These are phyloP conservation scores for Yarrowia porcina DNA, from an alignment of 805 yeast species.

Conservation along the genomic window DNA sequence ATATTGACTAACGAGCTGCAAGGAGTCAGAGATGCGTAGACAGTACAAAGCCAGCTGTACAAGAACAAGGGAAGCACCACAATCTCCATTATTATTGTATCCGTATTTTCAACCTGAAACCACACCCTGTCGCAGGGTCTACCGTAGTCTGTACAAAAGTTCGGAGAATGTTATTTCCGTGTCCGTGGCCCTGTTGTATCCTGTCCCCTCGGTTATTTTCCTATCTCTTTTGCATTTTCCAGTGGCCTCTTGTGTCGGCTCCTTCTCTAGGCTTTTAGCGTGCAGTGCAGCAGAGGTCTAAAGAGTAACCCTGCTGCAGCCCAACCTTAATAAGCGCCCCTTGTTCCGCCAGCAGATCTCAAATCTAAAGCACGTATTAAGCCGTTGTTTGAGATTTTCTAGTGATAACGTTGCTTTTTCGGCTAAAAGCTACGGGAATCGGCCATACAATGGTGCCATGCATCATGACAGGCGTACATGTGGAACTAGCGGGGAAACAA, in stretches of 20 bases:
- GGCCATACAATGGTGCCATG: slow-evolving; percentile 15
- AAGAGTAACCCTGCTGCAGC: not conserved
- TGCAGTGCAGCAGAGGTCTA: not conserved
- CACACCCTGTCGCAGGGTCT: slow-evolving; percentile 6
- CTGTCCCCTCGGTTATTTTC: not conserved
- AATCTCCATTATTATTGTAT: too few relatives aligned
- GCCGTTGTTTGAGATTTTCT: slow-evolving; percentile 16
- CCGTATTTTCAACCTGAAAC: not conserved
- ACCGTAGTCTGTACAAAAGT: not conserved
- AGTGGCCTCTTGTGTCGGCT: not conserved
- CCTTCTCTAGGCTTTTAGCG: not conserved
- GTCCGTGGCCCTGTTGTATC: not conserved
- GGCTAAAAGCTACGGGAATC: slow-evolving; percentile 13
- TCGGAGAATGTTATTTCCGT: not conserved
- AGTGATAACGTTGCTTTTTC: slow-evolving; percentile 12
- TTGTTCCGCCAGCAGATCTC: not conserved
- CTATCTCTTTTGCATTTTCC: not conserved
- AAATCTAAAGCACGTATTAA: not conserved
- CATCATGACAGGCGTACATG: not conserved
- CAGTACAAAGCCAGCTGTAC: not conserved
- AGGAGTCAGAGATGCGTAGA: not conserved
- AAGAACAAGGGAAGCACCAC: too few relatives aligned
- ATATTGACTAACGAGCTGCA: not conserved
- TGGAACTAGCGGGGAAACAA: not conserved
- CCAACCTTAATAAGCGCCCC: not conserved